Base-by-base conservation (phyloP, 2,329 filamentous ascomycete species). In the Talaromyces islandicus region DNA sequence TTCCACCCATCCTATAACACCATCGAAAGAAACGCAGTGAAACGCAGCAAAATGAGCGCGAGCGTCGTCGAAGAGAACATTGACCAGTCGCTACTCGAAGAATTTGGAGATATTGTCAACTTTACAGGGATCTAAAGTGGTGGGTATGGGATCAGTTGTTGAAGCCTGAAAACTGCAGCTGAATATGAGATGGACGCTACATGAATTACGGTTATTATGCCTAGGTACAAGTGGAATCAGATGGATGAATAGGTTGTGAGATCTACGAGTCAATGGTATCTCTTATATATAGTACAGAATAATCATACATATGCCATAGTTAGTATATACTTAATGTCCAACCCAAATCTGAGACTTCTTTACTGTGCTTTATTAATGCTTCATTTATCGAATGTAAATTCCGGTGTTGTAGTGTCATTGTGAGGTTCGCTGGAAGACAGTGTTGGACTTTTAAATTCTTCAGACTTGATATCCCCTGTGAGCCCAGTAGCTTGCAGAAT, bases 401-500 rank as follows among this genome's bases (percentile, higher is more conserved):
- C 2, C 7, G 27, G 25, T 52, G 48, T 52, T 14, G 6, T 17
- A 5, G 1, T 27, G 30, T 52, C 24, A 19, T 29, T 11, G 7
- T 24, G 24, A 27, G 12, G 14, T 10, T 27, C 24, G 4, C 7
- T 9, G 27, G 25, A 9, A 52, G 48, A 52, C 19, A 11, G 2
- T 12, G 24, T 9, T 7, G 24, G 25, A 29, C 11, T n/a, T 21
- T 25, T n/a, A n/a, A 25, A 9, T 19, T 4, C 17, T n/a, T 52
- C 48, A 29, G 43, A 17, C 32, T 60, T 24, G n/a, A 54, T n/a
- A 29, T 27, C 53, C 27, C 68, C 70, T 62, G 85, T 82, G 66
- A 87, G 71, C 1, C 83, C 85, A 59, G 82, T 83, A 46, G 87
- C 87, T 63, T 80, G 79, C 62, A 90, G 68, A 57, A 89, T 82